Base-by-base conservation (phyloP, 2,329 filamentous ascomycete species). In the Metarhizium robertsii region DNA sequence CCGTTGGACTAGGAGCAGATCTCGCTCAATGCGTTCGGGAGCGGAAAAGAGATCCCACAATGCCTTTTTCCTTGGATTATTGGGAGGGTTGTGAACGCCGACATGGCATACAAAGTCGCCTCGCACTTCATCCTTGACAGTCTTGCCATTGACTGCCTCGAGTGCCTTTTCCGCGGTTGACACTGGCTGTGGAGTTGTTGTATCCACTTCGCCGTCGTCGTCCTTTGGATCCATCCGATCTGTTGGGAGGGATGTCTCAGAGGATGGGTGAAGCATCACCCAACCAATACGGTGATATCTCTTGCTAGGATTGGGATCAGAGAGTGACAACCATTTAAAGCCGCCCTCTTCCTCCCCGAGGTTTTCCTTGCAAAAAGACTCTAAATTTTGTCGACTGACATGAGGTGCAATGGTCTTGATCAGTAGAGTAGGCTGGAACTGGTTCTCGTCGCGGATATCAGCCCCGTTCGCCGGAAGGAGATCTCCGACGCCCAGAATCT, bases 381-480 rank as follows among this genome's bases (percentile, higher is more conserved):
- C 94, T 20, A 99, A 82, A 65, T 96, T 97, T 52, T 88, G 85
- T 43, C 94, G 88, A 65, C 90, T 96, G 60, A 99, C 94, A 57
- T 95, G 95, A 7, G 94, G 94, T 4, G 94, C 92, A 65, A 99
- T 91, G 0, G 94, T 99, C 76, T 99, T 99, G 78, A 99, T 96
- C 50, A 99, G 82, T 18, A 99, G 79, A 0, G 95, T 96, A 14
- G 94, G 94, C 69, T 95, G 90, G 61, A 87, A 85, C 36, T 94
- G 81, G 51, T 87, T 88, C 62, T 96, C 92, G 66, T 99, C 94
- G 42, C 90, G 85, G 53, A 97, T 81, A 61, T 97, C 92, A 51
- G 88, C 90, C 32, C 88, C 90, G 61, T 84, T 84, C 45, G 85
- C 86, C 38, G 94, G 91, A 14, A 97, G 82, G 51, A 97, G 77